Percentiles rank a stretch among this genome's conserved stretches.
phyloP scores from a whole-genome alignment of 148 eudicot species.

The Rhododendron mucronatum region DNA sequence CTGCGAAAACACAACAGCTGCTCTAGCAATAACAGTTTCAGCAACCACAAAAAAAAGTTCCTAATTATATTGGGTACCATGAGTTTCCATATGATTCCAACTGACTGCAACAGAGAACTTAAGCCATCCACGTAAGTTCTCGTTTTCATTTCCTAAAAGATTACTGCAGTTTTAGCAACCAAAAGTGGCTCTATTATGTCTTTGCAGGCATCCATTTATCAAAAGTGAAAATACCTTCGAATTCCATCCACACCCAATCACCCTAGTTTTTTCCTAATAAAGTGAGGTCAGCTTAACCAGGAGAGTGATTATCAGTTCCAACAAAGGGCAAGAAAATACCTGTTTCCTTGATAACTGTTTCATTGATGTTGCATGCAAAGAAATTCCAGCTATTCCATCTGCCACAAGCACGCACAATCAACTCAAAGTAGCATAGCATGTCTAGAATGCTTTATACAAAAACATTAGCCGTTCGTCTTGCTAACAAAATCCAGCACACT shows the following conservation, averaged over 20 bases:
- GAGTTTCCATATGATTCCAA: background rate
- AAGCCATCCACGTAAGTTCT: background rate
- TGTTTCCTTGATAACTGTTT: conserved; percentile 84
- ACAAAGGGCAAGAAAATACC: conserved; percentile 35
- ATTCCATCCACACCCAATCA: background rate
- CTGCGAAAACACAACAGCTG: background rate
- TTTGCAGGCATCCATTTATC: background rate
- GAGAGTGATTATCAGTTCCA: background rate
- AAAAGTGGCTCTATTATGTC: background rate
- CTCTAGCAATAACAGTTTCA: background rate
- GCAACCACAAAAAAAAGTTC: background rate
- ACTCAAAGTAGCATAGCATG: background rate
- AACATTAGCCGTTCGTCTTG: background rate
- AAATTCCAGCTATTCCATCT: conserved; percentile 99
- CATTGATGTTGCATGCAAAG: conserved; percentile 80
- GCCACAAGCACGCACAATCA: conserved; percentile 24
- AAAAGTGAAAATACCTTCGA: background rate
- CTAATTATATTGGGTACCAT: background rate
- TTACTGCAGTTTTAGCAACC: background rate
- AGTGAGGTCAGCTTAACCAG: background rate
- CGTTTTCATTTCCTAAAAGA: background rate
- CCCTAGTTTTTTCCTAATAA: background rate
- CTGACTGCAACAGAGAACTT: background rate
- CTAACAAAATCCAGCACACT: background rate
- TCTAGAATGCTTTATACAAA: background rate